Evolutionary conservation across 495 filamentous ascomycete genomes (phyloP).

Genomic region (Penicillium odoratum): DNA sequence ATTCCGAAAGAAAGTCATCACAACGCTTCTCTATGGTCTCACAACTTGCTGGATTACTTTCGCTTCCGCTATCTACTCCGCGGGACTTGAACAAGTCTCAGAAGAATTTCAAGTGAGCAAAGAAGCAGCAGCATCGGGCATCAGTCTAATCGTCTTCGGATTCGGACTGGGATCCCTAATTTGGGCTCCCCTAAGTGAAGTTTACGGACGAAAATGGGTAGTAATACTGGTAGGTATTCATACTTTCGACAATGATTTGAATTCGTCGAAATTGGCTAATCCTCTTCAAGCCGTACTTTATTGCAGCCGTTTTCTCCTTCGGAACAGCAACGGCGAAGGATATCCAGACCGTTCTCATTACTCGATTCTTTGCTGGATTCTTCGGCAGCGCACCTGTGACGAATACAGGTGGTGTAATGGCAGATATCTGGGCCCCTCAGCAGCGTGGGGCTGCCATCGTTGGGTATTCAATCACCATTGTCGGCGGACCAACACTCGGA

Average conservation of each 20-base stretch:
- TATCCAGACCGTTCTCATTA: conserved; percentile 67
- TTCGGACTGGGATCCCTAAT: conserved; percentile 51
- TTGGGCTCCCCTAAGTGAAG: conserved; percentile 70
- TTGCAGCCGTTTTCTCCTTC: too few relatives aligned
- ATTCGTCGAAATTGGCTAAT: too few relatives aligned
- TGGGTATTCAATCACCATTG: conserved; percentile 54
- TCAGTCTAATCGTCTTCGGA: conserved; percentile 53
- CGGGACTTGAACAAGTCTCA: too few relatives aligned
- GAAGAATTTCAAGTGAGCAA: conserved; percentile 44
- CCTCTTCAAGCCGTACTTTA: too few relatives aligned
- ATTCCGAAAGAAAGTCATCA: conserved; percentile 8
- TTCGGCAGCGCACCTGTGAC: conserved; percentile 68
- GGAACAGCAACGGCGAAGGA: too few relatives aligned
- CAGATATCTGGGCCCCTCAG: conserved; percentile 61
- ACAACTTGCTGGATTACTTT: too few relatives aligned
- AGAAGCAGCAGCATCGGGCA: conserved; percentile 52
- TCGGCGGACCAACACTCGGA: conserved; percentile 42
- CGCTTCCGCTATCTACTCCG: too few relatives aligned
- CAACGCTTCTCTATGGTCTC: conserved; percentile 15
- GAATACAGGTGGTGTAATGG: conserved; percentile 66
- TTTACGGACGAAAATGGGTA: conserved; percentile 55
- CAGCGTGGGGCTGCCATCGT: conserved; percentile 60
- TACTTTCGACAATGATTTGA: too few relatives aligned
- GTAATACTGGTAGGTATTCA: too few relatives aligned
- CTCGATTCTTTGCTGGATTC: conserved; percentile 67